Percentiles rank a stretch among this genome's conserved stretches.
Evolutionary conservation across 2,329 filamentous ascomycete genomes (phyloP).

Genomic region (Cladosporium halotolerans): DNA sequence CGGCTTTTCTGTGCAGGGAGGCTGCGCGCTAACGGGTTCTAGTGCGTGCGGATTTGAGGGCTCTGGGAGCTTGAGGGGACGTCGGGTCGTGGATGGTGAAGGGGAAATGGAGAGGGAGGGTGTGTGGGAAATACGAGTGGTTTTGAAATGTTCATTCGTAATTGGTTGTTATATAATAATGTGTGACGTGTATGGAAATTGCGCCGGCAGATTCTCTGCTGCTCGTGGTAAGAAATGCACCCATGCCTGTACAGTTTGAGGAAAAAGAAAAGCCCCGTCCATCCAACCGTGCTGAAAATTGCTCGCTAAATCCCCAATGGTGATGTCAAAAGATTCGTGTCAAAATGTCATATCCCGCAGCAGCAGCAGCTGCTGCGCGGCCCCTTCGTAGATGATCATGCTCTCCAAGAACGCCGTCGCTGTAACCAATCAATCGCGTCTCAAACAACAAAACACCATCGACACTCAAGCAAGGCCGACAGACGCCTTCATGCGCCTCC

Average conservation of each 20-base stretch:
- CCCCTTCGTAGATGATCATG: background rate
- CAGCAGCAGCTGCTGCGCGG: background rate
- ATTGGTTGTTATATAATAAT: background rate
- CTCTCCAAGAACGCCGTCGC: slow-evolving; percentile 1
- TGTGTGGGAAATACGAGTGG: background rate
- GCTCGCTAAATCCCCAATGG: background rate
- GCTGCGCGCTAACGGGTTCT: background rate
- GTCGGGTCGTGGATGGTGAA: background rate
- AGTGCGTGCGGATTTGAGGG: background rate
- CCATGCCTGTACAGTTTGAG: too few relatives aligned
- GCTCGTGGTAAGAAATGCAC: too few relatives aligned
- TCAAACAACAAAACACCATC: background rate
- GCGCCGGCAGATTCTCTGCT: too few relatives aligned
- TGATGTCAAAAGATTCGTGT: slow-evolving; percentile 5
- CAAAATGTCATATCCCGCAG: background rate
- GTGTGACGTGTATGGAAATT: too few relatives aligned
- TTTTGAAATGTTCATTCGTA: background rate
- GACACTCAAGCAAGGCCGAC: slow-evolving; percentile 12
- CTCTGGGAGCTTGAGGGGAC: background rate
- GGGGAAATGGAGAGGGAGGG: too few relatives aligned
- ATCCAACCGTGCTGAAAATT: background rate
- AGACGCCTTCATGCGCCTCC: slow-evolving; percentile 30
- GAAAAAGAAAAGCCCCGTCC: too few relatives aligned
- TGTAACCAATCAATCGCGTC: background rate
- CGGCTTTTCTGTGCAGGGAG: background rate